phyloP scores from a whole-genome alignment of 441 rosid genomes.

The Kokia cookei region DNA sequence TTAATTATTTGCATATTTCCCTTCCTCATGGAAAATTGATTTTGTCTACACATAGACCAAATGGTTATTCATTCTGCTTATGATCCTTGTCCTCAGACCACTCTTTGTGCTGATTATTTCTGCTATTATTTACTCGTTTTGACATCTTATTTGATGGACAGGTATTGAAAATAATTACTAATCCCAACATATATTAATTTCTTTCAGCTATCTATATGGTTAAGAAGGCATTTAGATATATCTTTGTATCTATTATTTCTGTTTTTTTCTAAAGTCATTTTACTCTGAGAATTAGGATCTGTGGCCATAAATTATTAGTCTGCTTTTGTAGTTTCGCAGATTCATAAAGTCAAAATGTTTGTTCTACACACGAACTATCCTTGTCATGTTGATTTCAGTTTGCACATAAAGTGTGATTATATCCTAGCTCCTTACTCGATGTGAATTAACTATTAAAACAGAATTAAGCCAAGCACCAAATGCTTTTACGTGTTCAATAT shows the following conservation, averaged over 20 bases:
- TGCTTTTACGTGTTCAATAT: slow-evolving; percentile 18
- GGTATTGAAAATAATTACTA: slow-evolving; percentile 30
- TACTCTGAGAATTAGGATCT: neutral
- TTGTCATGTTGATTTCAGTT: slow-evolving; percentile 94
- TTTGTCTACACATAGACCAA: slow-evolving; percentile 74
- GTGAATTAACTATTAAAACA: slow-evolving; percentile 45
- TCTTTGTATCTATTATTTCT: neutral
- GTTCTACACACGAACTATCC: slow-evolving; percentile 94
- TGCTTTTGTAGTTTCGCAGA: slow-evolving; percentile 42
- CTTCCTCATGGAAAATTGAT: slow-evolving; percentile 2
- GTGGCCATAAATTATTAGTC: neutral
- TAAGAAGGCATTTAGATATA: neutral
- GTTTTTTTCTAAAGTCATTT: neutral
- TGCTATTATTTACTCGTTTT: slow-evolving; percentile 89
- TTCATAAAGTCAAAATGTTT: slow-evolving; percentile 86
- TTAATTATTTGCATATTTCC: neutral
- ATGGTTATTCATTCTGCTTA: slow-evolving; percentile 97
- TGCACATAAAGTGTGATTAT: slow-evolving; percentile 91
- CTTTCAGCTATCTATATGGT: neutral
- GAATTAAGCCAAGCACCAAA: slow-evolving; percentile 79
- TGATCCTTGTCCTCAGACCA: slow-evolving; percentile 79
- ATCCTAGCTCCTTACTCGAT: slow-evolving; percentile 52
- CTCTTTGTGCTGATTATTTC: slow-evolving; percentile 94
- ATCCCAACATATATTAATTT: neutral
- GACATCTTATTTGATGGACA: slow-evolving; percentile 95